Percentiles rank a stretch among this genome's conserved stretches.
phyloP scores from a whole-genome alignment of 1,284 basidiomycete genomes.

The Neonothopanus nambi region DNA sequence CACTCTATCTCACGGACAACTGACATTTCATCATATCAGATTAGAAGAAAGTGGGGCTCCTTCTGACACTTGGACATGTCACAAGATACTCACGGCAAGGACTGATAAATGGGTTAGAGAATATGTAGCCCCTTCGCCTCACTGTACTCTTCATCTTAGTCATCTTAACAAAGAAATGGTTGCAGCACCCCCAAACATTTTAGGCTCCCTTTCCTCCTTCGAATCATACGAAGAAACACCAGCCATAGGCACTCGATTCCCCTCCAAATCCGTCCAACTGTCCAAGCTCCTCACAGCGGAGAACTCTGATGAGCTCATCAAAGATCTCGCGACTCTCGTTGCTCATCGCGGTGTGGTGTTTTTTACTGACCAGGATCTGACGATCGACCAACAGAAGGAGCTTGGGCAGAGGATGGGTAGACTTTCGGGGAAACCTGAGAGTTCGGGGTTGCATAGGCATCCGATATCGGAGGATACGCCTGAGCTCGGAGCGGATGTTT shows the following conservation, averaged over 20 bases:
- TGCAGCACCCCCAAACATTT: slow-evolving; percentile 10
- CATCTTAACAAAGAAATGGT: no score
- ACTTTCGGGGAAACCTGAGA: slow-evolving; percentile 56
- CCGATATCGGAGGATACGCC: slow-evolving; percentile 57
- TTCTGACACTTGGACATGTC: no score
- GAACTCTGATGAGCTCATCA: slow-evolving; percentile 34
- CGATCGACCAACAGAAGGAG: slow-evolving; percentile 35
- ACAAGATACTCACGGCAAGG: no score
- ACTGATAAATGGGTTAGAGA: no score
- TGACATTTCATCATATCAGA: no score
- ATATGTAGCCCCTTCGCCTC: no score
- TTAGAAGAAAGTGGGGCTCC: no score
- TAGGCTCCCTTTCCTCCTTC: slow-evolving; percentile 25
- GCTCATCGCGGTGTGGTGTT: slow-evolving; percentile 75
- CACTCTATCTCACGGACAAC: no score
- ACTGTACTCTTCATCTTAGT: no score
- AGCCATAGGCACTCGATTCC: slow-evolving; percentile 37
- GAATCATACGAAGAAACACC: slow-evolving; percentile 31
- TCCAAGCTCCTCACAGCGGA: slow-evolving; percentile 29
- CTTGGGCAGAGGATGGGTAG: slow-evolving; percentile 55
- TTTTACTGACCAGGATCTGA: slow-evolving; percentile 53
- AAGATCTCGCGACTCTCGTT: slow-evolving; percentile 51
- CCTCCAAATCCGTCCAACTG: slow-evolving; percentile 30
- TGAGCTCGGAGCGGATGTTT: slow-evolving; percentile 49
- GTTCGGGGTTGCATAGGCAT: slow-evolving; percentile 62